phyloP scores from a whole-genome alignment of 2,329 filamentous ascomycete genomes.

The Immersiporthe knoxdaviesiana region DNA sequence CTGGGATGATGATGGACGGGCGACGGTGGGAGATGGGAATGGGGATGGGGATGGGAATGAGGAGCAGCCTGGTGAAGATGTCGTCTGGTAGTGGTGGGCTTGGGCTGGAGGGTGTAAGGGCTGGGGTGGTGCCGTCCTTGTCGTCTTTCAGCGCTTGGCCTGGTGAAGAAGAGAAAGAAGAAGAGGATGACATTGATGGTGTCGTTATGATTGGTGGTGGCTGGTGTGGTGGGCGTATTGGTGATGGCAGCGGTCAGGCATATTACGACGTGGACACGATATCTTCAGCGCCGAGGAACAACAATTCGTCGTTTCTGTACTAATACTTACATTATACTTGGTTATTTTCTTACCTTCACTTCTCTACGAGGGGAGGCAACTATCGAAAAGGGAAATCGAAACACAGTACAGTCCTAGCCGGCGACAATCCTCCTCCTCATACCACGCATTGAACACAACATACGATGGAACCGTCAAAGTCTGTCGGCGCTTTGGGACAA shows the following conservation, averaged over 20 bases:
- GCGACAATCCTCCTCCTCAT: neutral
- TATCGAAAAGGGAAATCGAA: neutral
- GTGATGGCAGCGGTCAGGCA: neutral
- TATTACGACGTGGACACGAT: neutral
- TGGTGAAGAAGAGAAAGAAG: too few species aligned
- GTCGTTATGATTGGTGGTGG: neutral
- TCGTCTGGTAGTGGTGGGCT: neutral
- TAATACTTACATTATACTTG: neutral
- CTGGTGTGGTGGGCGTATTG: constrained; percentile 6
- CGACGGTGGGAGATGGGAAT: neutral
- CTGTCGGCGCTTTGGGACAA: too few species aligned
- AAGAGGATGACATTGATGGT: neutral
- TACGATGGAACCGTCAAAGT: too few species aligned
- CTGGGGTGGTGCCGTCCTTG: neutral
- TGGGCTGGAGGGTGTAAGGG: neutral
- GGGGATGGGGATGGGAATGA: neutral
- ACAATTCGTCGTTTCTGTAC: constrained; percentile 18
- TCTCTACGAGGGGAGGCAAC: neutral
- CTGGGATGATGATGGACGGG: neutral
- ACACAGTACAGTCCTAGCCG: neutral
- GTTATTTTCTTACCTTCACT: too few species aligned
- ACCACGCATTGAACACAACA: neutral
- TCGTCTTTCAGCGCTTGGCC: neutral
- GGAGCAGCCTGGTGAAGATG: neutral
- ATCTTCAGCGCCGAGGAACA: constrained; percentile 10